Conservation (phyloP, 2,329 filamentous ascomycete genomes). For the Atkinsonella hypoxylon region DNA sequence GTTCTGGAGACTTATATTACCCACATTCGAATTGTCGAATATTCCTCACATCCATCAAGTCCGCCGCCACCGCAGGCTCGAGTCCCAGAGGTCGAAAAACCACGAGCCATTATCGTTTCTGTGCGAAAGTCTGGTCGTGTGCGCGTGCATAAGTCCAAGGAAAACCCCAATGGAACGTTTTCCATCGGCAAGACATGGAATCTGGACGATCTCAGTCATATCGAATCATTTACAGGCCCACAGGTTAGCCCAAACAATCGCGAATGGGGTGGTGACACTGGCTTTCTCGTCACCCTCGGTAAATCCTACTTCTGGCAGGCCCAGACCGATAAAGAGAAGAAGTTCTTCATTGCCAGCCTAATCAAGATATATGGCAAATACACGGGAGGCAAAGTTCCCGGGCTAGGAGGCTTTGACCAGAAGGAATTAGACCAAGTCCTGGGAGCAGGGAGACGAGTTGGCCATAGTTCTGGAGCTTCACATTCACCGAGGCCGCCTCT, state of each 20-base stretch:
- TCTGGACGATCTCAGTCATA: conserved; percentile 72
- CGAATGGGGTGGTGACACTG: conserved; percentile 71
- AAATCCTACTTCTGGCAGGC: conserved; percentile 98
- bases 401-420: conserved; percentile 71
- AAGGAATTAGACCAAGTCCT: conserved; percentile 66
- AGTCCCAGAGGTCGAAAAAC: conserved; percentile 65
- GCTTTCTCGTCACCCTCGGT: conserved; percentile 77
- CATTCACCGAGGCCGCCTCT: conserved; percentile 14
- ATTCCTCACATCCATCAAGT: conserved; percentile 65
- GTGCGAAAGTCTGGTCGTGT: conserved; percentile 88
- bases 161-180: conserved; percentile 87
- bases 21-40: conserved; percentile 85
- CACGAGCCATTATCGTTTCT: conserved; percentile 81
- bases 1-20: conserved; percentile 86
- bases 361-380: conserved; percentile 97
- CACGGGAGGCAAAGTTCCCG: conserved; percentile 71
- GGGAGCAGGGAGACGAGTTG: conserved; percentile 38
- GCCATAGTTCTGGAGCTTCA: conserved; percentile 11
- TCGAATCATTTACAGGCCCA: conserved; percentile 68
- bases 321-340: conserved; percentile 87
- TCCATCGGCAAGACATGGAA: conserved; percentile 99
- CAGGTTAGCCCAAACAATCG: conserved; percentile 45
- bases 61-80: conserved; percentile 73
- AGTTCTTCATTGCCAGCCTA: conserved; percentile 93
- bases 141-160: conserved; percentile 90